phyloP scores from a whole-genome alignment of 495 filamentous ascomycete genomes.

The Penicillium odoratum region DNA sequence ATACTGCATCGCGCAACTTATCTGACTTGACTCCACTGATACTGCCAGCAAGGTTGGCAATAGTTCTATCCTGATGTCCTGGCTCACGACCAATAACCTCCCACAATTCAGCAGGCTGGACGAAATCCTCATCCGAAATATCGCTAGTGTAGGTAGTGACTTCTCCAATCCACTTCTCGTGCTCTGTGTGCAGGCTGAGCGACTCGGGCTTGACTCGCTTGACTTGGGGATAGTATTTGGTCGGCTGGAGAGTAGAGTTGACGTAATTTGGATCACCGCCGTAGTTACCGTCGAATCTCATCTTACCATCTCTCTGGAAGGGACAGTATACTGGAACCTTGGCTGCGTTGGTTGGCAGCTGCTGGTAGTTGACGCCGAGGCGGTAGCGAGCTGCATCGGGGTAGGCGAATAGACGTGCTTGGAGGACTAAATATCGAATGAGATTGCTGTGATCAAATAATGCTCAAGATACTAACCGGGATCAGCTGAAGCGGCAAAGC shows the following conservation, averaged over 20 bases:
- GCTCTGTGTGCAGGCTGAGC: conserved; percentile 36
- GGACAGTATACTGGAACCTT: conserved; percentile 57
- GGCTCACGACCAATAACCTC: conserved; percentile 55
- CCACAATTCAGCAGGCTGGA: conserved; percentile 27
- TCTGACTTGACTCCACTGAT: conserved; percentile 30
- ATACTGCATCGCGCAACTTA: conserved; percentile 22
- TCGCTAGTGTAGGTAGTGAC: conserved; percentile 30
- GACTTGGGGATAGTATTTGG: conserved; percentile 19
- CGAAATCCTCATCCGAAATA: conserved; percentile 21
- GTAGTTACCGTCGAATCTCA: conserved; percentile 63
- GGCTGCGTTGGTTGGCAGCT: conserved; percentile 43
- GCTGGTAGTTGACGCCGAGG: conserved; percentile 67
- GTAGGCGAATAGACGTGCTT: conserved; percentile 70
- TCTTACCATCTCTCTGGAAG: conserved; percentile 68
- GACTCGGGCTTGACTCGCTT: conserved; percentile 11
- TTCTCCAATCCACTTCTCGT: conserved; percentile 57
- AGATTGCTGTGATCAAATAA: too few species aligned
- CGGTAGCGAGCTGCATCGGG: conserved; percentile 67
- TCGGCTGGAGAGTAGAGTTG: conserved; percentile 18
- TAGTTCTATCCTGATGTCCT: conserved; percentile 60
- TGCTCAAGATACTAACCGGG: conserved; percentile 28
- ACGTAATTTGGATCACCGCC: conserved; percentile 64
- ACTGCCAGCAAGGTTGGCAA: conserved; percentile 53
- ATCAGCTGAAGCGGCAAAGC: conserved; percentile 44
- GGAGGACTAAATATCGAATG: conserved; percentile 46